Evolutionary conservation across 345 rosid species (phyloP).

Genomic region (Heritiera fomes): DNA sequence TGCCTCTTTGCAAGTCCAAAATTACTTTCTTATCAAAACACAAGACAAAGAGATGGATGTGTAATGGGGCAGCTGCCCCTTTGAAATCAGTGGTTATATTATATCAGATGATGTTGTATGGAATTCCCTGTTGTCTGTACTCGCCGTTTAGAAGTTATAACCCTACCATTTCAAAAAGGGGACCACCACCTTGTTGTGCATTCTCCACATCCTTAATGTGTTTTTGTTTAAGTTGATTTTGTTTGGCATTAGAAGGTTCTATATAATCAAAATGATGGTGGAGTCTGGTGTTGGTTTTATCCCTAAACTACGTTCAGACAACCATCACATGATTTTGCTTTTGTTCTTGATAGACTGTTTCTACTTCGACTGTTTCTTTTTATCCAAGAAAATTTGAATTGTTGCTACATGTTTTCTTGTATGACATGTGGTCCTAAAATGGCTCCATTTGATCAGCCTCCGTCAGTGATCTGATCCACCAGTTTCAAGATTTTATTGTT

Average conservation of each 20-base stretch:
- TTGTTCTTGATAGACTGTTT: background rate
- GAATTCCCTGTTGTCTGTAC: background rate
- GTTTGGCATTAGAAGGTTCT: background rate
- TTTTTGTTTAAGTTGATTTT: background rate
- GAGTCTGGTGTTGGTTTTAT: background rate
- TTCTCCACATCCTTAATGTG: background rate
- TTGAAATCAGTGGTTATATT: background rate
- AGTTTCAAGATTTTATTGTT: background rate
- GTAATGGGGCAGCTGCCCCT: background rate
- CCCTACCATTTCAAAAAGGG: background rate
- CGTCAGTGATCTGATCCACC: background rate
- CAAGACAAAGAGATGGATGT: background rate
- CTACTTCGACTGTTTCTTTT: background rate
- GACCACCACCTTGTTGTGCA: background rate
- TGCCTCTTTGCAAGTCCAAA: too few species aligned
- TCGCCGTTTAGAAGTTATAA: background rate
- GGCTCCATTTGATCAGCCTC: background rate
- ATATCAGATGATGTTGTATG: background rate
- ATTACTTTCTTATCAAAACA: background rate
- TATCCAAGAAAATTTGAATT: background rate
- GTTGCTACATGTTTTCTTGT: constrained; percentile 3
- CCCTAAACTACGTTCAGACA: background rate
- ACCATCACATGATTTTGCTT: background rate
- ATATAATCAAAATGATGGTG: background rate
- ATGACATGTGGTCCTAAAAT: background rate